phyloP scores from a whole-genome alignment of 768 basidiomycete species.

The Phallus indusiatus region DNA sequence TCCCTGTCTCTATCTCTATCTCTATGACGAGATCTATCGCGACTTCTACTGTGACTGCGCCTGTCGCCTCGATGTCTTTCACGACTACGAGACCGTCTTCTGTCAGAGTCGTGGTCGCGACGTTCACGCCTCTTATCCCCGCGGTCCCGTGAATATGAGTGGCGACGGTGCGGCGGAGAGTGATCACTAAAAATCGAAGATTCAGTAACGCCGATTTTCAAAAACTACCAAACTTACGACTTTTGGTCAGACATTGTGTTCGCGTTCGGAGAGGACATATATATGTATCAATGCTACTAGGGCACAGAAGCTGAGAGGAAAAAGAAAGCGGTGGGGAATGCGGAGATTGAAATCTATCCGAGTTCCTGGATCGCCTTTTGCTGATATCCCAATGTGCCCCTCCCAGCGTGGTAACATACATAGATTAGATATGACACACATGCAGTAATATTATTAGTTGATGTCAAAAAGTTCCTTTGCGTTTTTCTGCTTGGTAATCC shows the following conservation, averaged over 20 bases:
- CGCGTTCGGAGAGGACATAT: conserved; percentile 40
- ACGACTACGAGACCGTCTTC: conserved; percentile 50
- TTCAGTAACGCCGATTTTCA: conserved; percentile 2
- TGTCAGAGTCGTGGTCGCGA: conserved; percentile 44
- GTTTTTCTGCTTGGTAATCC: background rate
- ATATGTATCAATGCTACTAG: background rate
- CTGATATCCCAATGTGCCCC: no score
- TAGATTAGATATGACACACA: no score
- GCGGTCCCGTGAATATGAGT: conserved; percentile 53
- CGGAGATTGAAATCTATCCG: background rate
- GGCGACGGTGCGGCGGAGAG: conserved; percentile 66
- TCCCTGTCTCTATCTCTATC: conserved; percentile 25
- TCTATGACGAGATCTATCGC: conserved; percentile 26
- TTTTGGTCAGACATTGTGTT: conserved; percentile 39
- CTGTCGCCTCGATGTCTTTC: conserved; percentile 39
- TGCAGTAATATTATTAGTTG: no score
- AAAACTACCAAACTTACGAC: conserved; percentile 36
- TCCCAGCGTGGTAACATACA: no score
- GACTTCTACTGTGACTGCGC: conserved; percentile 23
- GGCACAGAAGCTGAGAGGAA: background rate
- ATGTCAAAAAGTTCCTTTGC: no score
- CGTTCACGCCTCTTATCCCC: conserved; percentile 46
- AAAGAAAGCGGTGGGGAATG: background rate
- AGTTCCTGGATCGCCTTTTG: no score
- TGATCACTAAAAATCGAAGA: conserved; percentile 52